These are phyloP conservation scores for Penicillium alfredii DNA, from an alignment of 495 filamentous ascomycete genomes.

Conservation along the genomic window DNA sequence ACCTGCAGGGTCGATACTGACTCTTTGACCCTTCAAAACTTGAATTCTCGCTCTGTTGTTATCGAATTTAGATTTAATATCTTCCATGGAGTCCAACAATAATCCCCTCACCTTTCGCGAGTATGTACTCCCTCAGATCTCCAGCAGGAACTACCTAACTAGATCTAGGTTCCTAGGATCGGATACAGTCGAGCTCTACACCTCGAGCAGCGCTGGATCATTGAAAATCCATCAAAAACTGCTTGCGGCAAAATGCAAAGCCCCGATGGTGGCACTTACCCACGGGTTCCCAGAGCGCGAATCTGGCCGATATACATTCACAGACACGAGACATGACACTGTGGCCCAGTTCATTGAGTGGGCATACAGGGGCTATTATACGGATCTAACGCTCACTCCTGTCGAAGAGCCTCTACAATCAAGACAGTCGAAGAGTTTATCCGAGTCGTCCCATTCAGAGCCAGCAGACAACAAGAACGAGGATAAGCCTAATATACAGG, in stretches of 20 bases:
- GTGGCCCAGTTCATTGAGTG: constrained; percentile 4
- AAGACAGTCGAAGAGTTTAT: not conserved
- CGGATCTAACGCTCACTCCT: not conserved
- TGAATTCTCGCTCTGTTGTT: too few relatives aligned
- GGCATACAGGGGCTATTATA: constrained; percentile 3
- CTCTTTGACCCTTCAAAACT: too few relatives aligned
- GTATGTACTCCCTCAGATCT: too few relatives aligned
- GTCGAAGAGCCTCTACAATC: not conserved
- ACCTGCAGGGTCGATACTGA: too few relatives aligned
- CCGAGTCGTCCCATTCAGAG: not conserved
- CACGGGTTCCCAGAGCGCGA: not conserved
- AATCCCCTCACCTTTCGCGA: too few relatives aligned
- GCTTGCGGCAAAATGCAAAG: not conserved
- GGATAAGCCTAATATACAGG: not conserved
- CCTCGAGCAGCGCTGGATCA: not conserved
- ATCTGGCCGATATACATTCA: not conserved
- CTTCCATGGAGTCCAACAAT: too few relatives aligned
- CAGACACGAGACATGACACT: constrained; percentile 1
- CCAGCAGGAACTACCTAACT: too few relatives aligned
- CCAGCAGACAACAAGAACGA: not conserved
- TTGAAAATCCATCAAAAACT: constrained; percentile 1
- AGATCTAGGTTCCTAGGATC: constrained; percentile 1
- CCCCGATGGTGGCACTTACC: not conserved
- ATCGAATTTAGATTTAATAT: too few relatives aligned
- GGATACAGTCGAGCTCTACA: constrained; percentile 1